Evolutionary conservation across 768 basidiomycete species (phyloP), one percentile per base, ranked within the genome.

Genomic region (Suillus decipiens): DNA sequence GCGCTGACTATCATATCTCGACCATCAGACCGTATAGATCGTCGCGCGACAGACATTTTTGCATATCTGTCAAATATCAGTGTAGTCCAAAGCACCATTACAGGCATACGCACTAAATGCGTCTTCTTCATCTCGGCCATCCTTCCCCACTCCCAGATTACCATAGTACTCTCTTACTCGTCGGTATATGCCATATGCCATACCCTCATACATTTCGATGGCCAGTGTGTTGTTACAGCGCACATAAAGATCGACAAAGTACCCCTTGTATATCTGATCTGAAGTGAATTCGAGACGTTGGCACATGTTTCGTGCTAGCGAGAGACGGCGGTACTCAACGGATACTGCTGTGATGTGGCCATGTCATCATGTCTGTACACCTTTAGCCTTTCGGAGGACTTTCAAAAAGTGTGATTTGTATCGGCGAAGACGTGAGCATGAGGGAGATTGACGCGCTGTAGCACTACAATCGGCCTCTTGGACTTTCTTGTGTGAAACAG

Each of bases 331-430:
- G 75, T 93, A 97, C 69, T 93, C 92, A 61, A 99, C 95, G 6
- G 95, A 94, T 57, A 99, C 80, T 0, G 96, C 96, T 0, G 96
- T 98, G 70, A 99, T 89, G 71, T 99, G 97, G 0, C 95, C 96
- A 70, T 95, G 94, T 87, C 91, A 94, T 70, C 96, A 95, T 1
- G 76, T 63, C 0, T 81, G 79, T 6, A 75, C 66, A 2, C 95
- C 95, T 75, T 97, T 95, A 1, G 95, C 93, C 70, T 99, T 99
- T 31, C 95, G 95, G 58, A 99, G 81, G 68, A 98, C 97, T 98
- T 69, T 47, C 41, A 22, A 43, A 60, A 62, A 5, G 63, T 43
- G 41, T 39, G 51, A 41, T 61, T 56, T 42, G 19, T 62, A 62
- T 31, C 28, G 22, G 19, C 11, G 24, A 54, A 50, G 61, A 63